Evolutionary conservation across 306 rosid species (phyloP).

Genomic region (Glycine latifolia): DNA sequence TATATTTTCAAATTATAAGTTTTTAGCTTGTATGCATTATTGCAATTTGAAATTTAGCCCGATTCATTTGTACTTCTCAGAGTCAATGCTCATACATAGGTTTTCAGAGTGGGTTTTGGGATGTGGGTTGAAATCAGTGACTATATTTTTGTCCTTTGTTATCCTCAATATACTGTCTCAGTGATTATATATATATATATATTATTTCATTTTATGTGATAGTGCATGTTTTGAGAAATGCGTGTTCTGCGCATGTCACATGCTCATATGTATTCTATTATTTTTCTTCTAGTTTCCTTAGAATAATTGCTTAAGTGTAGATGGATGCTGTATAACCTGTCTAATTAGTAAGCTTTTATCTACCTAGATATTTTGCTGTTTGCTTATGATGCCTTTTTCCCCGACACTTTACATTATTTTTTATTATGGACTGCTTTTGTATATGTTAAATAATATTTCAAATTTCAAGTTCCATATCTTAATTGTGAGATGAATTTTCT

Average conservation of each 20-base stretch:
- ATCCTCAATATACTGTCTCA: background rate
- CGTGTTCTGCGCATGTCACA: slow-evolving; percentile 5
- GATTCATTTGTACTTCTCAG: too few species aligned
- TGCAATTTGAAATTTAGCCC: too few species aligned
- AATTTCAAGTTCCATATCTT: slow-evolving; percentile 10
- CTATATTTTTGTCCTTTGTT: background rate
- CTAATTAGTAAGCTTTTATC: too few species aligned
- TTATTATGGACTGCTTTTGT: slow-evolving; percentile 15
- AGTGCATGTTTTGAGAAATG: slow-evolving; percentile 1
- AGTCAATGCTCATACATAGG: background rate
- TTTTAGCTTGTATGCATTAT: too few species aligned
- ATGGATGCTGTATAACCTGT: too few species aligned
- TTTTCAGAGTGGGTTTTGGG: background rate
- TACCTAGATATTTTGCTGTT: slow-evolving; percentile 4
- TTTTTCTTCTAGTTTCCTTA: slow-evolving; percentile 11
- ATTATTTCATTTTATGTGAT: background rate
- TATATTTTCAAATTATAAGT: too few species aligned
- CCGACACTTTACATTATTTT: background rate
- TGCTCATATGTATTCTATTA: background rate
- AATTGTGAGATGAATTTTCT: slow-evolving; percentile 42
- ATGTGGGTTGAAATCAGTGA: background rate
- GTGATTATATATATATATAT: background rate
- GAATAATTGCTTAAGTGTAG: slow-evolving; percentile 4
- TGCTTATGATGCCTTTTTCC: slow-evolving; percentile 12
- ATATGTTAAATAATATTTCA: slow-evolving; percentile 19